A percentile compares a stretch with the other conserved stretches of the same genome.
phyloP scores from a whole-genome alignment of 2,329 filamentous ascomycete genomes.

The Botrytis paeoniae region DNA sequence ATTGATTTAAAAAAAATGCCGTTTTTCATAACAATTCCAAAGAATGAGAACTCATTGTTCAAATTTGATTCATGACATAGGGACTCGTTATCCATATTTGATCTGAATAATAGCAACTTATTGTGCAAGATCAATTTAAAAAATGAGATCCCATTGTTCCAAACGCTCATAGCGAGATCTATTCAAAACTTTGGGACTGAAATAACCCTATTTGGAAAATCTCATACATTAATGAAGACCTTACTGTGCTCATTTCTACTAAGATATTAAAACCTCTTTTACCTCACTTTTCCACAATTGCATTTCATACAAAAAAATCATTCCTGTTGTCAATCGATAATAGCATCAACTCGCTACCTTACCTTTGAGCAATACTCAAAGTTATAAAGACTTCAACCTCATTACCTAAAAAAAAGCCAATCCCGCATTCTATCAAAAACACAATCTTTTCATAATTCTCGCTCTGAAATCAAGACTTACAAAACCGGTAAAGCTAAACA shows the following conservation, averaged over 20 bases:
- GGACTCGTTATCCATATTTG: neutral
- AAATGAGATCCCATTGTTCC: neutral
- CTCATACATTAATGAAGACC: too few relatives aligned
- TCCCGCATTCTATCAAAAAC: fast-evolving
- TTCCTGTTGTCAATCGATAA: neutral
- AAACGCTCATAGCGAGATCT: neutral
- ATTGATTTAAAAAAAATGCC: too few relatives aligned
- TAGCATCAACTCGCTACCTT: neutral
- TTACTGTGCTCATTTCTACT: fast-evolving
- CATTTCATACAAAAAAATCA: neutral
- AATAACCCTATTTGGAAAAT: too few relatives aligned
- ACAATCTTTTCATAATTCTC: neutral
- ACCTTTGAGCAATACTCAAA: neutral
- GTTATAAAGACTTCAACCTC: neutral
- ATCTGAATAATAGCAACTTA: neutral
- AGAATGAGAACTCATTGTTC: neutral
- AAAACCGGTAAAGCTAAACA: neutral
- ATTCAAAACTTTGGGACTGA: neutral
- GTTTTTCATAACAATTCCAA: neutral
- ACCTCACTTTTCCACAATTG: neutral
- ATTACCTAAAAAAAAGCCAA: neutral
- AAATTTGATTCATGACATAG: too few relatives aligned
- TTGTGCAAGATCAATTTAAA: neutral
- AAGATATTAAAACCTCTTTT: fast-evolving
- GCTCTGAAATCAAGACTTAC: neutral